A percentile compares a stretch with the other conserved stretches of the same genome.
Evolutionary conservation across 495 filamentous ascomycete genomes (phyloP).

Genomic region (Penicillium ochrochloron): DNA sequence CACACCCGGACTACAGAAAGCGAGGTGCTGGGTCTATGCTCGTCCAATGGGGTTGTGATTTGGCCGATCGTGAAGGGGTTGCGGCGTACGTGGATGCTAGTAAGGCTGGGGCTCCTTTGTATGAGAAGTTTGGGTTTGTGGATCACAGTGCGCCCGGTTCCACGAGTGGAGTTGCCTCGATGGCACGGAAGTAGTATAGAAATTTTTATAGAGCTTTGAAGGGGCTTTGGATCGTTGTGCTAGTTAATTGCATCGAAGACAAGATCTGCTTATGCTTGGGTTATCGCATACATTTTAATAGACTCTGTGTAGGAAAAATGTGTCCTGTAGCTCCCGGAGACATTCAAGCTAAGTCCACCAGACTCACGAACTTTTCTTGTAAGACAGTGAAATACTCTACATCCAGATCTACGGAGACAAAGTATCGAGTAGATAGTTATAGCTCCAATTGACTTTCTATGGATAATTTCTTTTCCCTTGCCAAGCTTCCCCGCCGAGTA

Average conservation of each 20-base stretch:
- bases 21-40: conserved; percentile 56
- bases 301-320: no score
- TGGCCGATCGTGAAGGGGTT: conserved; percentile 41
- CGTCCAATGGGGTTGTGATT: conserved; percentile 53
- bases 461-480: conserved; percentile 8
- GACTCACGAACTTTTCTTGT: no score
- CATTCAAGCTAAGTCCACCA: background rate
- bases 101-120: conserved; percentile 33
- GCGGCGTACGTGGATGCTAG: conserved; percentile 40
- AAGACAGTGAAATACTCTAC: no score
- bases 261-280: no score
- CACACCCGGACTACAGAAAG: conserved; percentile 42
- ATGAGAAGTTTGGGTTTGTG: conserved; percentile 40
- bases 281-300: no score
- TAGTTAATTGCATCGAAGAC: background rate
- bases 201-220: background rate
- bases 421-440: no score
- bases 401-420: no score
- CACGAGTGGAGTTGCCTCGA: conserved; percentile 16
- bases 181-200: conserved; percentile 20
- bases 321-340: no score
- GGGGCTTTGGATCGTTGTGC: background rate
- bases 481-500: conserved; percentile 16
- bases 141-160: conserved; percentile 28
- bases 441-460: background rate